Conservation (phyloP, 202 grass and related monocot species). For the Alloteropsis angusta region DNA sequence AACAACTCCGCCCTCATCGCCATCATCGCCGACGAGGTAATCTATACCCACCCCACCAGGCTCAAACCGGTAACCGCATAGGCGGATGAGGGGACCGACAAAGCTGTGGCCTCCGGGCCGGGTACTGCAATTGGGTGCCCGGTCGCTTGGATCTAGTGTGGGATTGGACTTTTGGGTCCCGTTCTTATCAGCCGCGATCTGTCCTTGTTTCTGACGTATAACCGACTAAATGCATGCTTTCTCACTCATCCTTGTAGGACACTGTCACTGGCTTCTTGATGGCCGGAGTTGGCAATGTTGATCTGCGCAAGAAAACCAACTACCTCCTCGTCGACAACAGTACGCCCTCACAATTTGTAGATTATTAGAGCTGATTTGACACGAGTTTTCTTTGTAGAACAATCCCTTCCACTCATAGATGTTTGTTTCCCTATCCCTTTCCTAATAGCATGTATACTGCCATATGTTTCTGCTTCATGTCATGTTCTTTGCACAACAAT, state of each 20-base stretch:
- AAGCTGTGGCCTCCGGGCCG: neutral
- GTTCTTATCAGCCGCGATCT: neutral
- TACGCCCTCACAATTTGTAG: neutral
- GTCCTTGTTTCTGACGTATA: neutral
- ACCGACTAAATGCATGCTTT: neutral
- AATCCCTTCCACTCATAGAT: neutral
- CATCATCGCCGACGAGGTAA: constrained; percentile 53
- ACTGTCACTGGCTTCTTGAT: constrained; percentile 40
- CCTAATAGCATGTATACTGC: neutral
- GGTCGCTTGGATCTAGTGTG: neutral
- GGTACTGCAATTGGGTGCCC: neutral
- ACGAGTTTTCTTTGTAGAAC: neutral
- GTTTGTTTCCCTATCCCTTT: constrained; percentile 5
- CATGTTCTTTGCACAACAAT: constrained; percentile 8
- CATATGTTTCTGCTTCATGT: neutral
- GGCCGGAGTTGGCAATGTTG: constrained; percentile 45
- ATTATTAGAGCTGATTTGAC: neutral
- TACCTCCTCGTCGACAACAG: constrained; percentile 43
- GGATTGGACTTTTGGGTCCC: neutral
- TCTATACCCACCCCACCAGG: neutral
- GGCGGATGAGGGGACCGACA: neutral
- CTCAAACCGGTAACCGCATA: neutral
- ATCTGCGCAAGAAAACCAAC: constrained; percentile 39
- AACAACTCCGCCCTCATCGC: constrained; percentile 63
- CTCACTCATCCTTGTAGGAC: constrained; percentile 18